phyloP scores from a whole-genome alignment of 345 rosid genomes.

The thale cress (Arabidopsis thaliana) region TAIR10.1 NC_003070.9:24700501-24701000 shows the following conservation, averaged over 20 bases:
- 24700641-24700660: slow-evolving; percentile 43
- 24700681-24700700: slow-evolving; percentile 42
- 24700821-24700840: neutral
- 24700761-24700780: neutral
- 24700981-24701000: slow-evolving; percentile 30
- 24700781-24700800: slow-evolving; percentile 29
- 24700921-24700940: slow-evolving; percentile 41
- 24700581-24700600: slow-evolving; percentile 45
- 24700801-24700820: slow-evolving; percentile 7
- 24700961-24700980: slow-evolving; percentile 15
- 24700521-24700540: neutral
- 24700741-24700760: neutral
- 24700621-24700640: slow-evolving; percentile 40
- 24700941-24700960: slow-evolving; percentile 45
- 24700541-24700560: too few relatives aligned
- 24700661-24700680: slow-evolving; percentile 46
- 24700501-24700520: slow-evolving; percentile 20
- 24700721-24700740: neutral
- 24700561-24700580: neutral
- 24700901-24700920: neutral
- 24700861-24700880: neutral
- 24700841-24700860: neutral
- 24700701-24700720: slow-evolving; percentile 13
- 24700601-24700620: slow-evolving; percentile 51
- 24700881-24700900: neutral